Evolutionary conservation across 2,329 filamentous ascomycete genomes (phyloP).

Genomic region (Dothideomycetes sp.): DNA sequence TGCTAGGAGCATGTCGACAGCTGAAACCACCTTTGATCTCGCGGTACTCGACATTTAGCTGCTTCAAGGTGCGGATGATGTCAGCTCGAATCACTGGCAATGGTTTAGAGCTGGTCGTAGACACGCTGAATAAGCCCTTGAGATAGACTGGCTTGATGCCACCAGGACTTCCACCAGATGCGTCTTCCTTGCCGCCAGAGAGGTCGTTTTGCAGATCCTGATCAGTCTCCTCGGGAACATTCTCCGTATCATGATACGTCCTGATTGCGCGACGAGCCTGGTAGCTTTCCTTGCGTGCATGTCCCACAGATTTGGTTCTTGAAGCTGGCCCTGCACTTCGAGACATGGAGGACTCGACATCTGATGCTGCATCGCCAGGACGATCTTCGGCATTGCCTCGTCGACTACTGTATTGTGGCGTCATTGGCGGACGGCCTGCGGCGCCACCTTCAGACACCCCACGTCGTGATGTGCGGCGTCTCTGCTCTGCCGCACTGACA

Average conservation of each 20-base stretch:
- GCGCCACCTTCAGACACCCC: slow-evolving; percentile 43
- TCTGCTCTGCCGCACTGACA: slow-evolving; percentile 68
- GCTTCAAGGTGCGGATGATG: slow-evolving; percentile 78
- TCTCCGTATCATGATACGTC: slow-evolving; percentile 47
- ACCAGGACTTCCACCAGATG: slow-evolving; percentile 51
- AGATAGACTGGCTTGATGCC: slow-evolving; percentile 88
- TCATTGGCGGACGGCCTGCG: slow-evolving; percentile 10
- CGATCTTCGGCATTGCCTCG: slow-evolving; percentile 20
- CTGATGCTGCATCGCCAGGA: slow-evolving; percentile 40
- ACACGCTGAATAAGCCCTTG: slow-evolving; percentile 94
- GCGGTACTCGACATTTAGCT: slow-evolving; percentile 79
- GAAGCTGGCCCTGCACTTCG: slow-evolving; percentile 43
- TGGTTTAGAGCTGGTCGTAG: slow-evolving; percentile 87
- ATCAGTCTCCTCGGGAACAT: slow-evolving; percentile 86
- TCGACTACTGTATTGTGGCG: slow-evolving; percentile 16
- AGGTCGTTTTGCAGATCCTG: slow-evolving; percentile 55
- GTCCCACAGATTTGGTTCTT: slow-evolving; percentile 78
- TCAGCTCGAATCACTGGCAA: slow-evolving; percentile 76
- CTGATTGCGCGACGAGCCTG: slow-evolving; percentile 66
- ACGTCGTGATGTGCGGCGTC: slow-evolving; percentile 31
- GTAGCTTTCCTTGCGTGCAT: slow-evolving; percentile 83
- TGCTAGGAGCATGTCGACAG: slow-evolving; percentile 80
- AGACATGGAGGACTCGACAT: slow-evolving; percentile 31
- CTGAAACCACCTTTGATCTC: slow-evolving; percentile 92
- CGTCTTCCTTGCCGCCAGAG: slow-evolving; percentile 37